phyloP scores from a whole-genome alignment of 768 basidiomycete species.

The Leccinum sublutescens region DNA sequence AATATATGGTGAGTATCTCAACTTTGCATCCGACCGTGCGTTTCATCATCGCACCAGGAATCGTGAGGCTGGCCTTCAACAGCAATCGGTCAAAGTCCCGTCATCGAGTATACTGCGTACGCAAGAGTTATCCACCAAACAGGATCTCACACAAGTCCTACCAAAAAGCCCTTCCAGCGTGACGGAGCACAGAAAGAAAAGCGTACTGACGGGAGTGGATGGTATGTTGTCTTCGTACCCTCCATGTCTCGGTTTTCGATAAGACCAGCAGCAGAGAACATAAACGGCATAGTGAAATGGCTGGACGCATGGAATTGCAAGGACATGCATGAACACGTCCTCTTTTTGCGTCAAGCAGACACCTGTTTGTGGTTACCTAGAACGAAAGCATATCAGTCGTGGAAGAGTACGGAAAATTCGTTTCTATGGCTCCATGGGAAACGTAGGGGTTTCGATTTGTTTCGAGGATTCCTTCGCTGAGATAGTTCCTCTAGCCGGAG shows the following conservation, averaged over 20 bases:
- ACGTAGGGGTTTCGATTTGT: neutral
- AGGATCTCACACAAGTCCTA: neutral
- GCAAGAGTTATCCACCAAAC: neutral
- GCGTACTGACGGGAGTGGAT: neutral
- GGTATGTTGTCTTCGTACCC: neutral
- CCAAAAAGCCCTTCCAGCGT: neutral
- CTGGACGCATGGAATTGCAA: conserved; percentile 5
- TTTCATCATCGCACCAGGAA: neutral
- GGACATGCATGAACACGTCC: neutral
- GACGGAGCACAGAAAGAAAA: neutral
- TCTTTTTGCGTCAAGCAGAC: neutral
- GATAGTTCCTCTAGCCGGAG: conserved; percentile 1
- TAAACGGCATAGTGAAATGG: conserved; percentile 3
- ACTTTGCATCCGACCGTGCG: neutral
- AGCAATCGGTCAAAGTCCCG: neutral
- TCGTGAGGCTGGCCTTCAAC: neutral
- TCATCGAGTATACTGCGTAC: neutral
- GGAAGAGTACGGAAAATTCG: conserved; percentile 1
- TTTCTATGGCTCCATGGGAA: conserved; percentile 18
- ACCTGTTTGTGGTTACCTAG: conserved; percentile 15
- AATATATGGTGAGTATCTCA: neutral
- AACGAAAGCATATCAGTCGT: neutral
- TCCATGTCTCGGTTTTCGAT: neutral
- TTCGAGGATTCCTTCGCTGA: neutral
- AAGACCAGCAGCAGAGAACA: neutral